Base-by-base conservation (phyloP, 1,284 basidiomycete genomes). In the Ustilago cynodontis region DNA sequence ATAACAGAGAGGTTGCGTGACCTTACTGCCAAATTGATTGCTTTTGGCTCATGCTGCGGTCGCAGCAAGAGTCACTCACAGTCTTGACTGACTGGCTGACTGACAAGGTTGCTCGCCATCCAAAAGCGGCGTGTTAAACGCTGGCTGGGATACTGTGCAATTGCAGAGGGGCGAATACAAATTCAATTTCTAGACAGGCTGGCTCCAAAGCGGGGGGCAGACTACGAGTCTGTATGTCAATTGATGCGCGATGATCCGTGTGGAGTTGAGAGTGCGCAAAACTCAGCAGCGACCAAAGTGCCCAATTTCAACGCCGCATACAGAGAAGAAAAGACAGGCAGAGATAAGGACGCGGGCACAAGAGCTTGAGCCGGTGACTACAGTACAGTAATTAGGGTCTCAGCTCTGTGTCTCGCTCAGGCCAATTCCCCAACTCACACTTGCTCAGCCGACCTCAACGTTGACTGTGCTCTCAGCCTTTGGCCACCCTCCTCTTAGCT, bases 1-100 rank as follows among this genome's bases (percentile, higher is more conserved):
- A n/a, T n/a, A n/a, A n/a, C n/a, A n/a, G n/a, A 45, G 54, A 45
- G 57, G 62, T 71, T 65, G 68, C 68, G 62, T 71, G 68, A 71
- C 62, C 58, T 43, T 53, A 22, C 60, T 16, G 10, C 41, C 47
- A 35, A 9, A 58, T 53, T 47, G 35, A 20, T 53, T 37, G 35
- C 43, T 45, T 45, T 45, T 16, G 43, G 59, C 18, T 53, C 39
- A 39, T 35, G 31, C 31, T 33, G 31, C 31, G 11, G 31, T 33
- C 31, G n/a, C n/a, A n/a, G n/a, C n/a, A n/a, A n/a, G n/a, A 43
- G 41, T 43, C 41, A 43, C 41, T 0, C 35, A 37, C n/a, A n/a
- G n/a, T n/a, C n/a, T n/a, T n/a, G n/a, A n/a, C 9, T 26, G 33
- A n/a, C n/a, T 24, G 35, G 13, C n/a, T 14, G 35, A 35, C 37